A percentile compares a stretch with the other conserved stretches of the same genome.
Evolutionary conservation across 1,284 basidiomycete genomes (phyloP).

Genomic region (Leccinum pachyderme): DNA sequence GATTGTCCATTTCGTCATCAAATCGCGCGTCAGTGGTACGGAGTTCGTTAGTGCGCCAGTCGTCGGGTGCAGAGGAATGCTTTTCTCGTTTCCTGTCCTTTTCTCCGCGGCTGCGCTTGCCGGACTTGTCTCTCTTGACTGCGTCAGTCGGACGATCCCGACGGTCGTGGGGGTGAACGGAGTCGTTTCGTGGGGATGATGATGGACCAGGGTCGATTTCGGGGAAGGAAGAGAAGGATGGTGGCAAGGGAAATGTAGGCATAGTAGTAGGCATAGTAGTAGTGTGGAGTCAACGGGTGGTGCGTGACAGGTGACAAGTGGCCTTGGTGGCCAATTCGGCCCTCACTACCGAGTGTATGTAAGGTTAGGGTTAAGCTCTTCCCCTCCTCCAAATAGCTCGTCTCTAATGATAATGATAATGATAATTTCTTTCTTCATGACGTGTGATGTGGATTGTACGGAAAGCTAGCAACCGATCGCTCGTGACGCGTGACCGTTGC

Average conservation of each 20-base stretch:
- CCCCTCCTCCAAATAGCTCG: not conserved
- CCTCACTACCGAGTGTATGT: not conserved
- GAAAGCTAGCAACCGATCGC: not conserved
- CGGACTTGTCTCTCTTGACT: slow-evolving; percentile 23
- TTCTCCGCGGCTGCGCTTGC: slow-evolving; percentile 26
- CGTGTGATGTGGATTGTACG: not conserved
- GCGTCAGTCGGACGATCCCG: slow-evolving; percentile 15
- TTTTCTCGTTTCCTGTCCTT: slow-evolving; percentile 33
- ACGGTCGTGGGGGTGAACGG: slow-evolving; percentile 7
- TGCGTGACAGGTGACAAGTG: not conserved
- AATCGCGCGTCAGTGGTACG: slow-evolving; percentile 17
- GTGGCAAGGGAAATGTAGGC: slow-evolving; percentile 55
- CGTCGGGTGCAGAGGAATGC: slow-evolving; percentile 18
- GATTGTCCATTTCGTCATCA: slow-evolving; percentile 41
- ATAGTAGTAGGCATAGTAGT: slow-evolving; percentile 36
- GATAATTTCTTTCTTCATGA: not conserved
- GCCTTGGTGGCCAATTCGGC: not conserved
- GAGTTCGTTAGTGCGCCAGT: slow-evolving; percentile 15
- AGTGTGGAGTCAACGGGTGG: not conserved
- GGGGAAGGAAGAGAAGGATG: slow-evolving; percentile 66
- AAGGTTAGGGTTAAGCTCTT: not conserved
- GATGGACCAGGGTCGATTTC: slow-evolving; percentile 43
- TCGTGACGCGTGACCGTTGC: not conserved
- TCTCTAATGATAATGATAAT: not conserved
- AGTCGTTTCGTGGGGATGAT: slow-evolving; percentile 16